Percentiles rank a stretch among this genome's conserved stretches.
Conservation (phyloP, 805 yeast genomes). For the Saturnispora bothae region DNA sequence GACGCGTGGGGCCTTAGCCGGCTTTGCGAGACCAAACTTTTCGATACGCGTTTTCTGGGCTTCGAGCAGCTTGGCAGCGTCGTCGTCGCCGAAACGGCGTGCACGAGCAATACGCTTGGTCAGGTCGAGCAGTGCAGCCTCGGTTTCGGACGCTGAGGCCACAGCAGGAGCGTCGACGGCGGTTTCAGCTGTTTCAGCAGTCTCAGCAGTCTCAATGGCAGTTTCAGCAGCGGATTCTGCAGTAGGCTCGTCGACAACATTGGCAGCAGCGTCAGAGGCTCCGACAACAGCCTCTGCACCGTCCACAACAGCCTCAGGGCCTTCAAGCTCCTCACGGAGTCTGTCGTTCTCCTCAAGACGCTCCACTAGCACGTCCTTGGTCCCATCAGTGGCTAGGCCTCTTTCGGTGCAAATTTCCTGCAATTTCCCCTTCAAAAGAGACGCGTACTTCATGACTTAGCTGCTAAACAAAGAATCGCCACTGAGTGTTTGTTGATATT, state of each 20-base stretch:
- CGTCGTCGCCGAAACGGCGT: constrained; percentile 65
- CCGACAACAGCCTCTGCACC: constrained; percentile 11
- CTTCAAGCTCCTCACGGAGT: constrained; percentile 22
- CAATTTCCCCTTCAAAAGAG: constrained; percentile 74
- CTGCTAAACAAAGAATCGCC: no score
- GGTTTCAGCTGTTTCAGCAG: constrained; percentile 13
- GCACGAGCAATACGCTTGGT: constrained; percentile 61
- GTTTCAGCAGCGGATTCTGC: constrained; percentile 5
- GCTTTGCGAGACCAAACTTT: constrained; percentile 76
- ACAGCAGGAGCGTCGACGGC: constrained; percentile 19
- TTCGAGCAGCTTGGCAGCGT: constrained; percentile 39
- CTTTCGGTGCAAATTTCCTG: constrained; percentile 63
- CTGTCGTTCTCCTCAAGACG: constrained; percentile 53
- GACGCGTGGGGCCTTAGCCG: no score
- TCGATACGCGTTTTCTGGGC: constrained; percentile 61
- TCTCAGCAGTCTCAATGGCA: constrained; percentile 5
- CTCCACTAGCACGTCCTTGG: constrained; percentile 66
- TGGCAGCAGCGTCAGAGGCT: constrained; percentile 6
- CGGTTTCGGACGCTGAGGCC: constrained; percentile 62
- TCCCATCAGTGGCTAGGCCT: constrained; percentile 62
- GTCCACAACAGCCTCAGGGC: constrained; percentile 3
- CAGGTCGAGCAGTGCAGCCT: constrained; percentile 55
- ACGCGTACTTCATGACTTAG: constrained; percentile 29
- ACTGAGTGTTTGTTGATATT: no score
- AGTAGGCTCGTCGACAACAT: constrained; percentile 12